Evolutionary conservation across 306 rosid genomes (phyloP), one percentile per base, ranked within the genome.

Genomic region (Lupinus albus): DNA sequence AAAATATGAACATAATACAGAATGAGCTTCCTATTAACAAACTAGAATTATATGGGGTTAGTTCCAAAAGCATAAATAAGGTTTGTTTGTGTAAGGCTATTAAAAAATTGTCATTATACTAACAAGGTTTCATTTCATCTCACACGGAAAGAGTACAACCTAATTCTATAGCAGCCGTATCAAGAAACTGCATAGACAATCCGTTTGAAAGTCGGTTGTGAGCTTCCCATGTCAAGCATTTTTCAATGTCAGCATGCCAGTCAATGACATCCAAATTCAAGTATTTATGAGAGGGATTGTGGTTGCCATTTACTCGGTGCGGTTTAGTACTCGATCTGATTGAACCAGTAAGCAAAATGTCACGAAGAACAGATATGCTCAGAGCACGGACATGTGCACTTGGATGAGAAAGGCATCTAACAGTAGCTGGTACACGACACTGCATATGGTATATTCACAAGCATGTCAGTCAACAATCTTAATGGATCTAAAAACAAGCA

Each of bases 341-440:
- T 4, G 89, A 84, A 63, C 92, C 85, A 1, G 89, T 76, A 52
- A 79, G 83, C 82, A 89, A 30, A 60, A 92, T 86, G 59, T 89
- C 96, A 0, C 98, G 96, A 25, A 92, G 96, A 72, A 92, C 98
- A 0, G 98, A 92, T n/a, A 65, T 81, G 75, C 98, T 92, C 79
- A 89, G 66, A 5, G 98, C 81, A 0, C 96, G 95, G 11, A 89
- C 93, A 13, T 84, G 98, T 0, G 98, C 98, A 49, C 98, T 92
- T 13, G 93, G 93, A 78, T 92, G 98, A 68, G 89, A 81, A 55
- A 92, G 93, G 81, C 96, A 92, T 69, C 86, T 86, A 50, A 79
- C 67, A 44, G 91, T 89, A 44, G 96, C 96, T 1, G 96, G 76
- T 35, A 92, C 76, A 61, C 98, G 98, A 68, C 93, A 92, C 98